A percentile compares a stretch with the other conserved stretches of the same genome.
Conservation (phyloP, 23 red algal species). For the Gracilaria domingensis region DNA sequence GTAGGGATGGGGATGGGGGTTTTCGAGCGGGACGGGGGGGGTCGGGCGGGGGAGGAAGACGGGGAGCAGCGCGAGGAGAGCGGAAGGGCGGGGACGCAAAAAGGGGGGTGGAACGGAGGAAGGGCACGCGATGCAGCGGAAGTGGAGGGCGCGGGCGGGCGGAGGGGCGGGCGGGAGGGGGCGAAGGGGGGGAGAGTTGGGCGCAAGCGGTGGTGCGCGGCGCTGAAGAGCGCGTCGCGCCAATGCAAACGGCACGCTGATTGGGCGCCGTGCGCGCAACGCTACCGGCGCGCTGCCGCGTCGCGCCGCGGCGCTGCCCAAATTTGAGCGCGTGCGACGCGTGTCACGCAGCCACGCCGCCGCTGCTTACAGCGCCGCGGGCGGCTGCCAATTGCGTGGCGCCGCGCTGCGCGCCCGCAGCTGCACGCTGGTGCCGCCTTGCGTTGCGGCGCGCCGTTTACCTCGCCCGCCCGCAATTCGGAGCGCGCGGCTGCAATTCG, state of each 20-base stretch:
- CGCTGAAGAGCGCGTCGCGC: not conserved
- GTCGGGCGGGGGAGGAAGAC: too few species aligned
- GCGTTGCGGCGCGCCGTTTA: not conserved
- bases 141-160: not conserved
- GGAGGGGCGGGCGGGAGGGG: not conserved
- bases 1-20: too few species aligned
- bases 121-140: not conserved
- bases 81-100: not conserved
- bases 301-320: not conserved
- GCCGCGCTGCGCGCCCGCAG: not conserved
- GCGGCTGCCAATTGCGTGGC: not conserved
- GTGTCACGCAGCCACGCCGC: not conserved
- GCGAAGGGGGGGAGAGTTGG: not conserved
- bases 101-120: not conserved
- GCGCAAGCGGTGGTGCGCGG: not conserved
- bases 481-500: too few species aligned
- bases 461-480: too few species aligned
- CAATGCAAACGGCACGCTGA: slow-evolving; percentile 34
- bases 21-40: too few species aligned
- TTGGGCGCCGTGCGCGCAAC: slow-evolving; percentile 13
- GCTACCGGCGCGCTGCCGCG: slow-evolving; percentile 38
- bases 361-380: slow-evolving; percentile 15
- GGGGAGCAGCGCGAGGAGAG: too few species aligned
- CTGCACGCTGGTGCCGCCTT: not conserved
- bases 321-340: slow-evolving; percentile 38